Conservation (phyloP, 2,329 filamentous ascomycete species). For the Trichoderma koningiopsis region DNA sequence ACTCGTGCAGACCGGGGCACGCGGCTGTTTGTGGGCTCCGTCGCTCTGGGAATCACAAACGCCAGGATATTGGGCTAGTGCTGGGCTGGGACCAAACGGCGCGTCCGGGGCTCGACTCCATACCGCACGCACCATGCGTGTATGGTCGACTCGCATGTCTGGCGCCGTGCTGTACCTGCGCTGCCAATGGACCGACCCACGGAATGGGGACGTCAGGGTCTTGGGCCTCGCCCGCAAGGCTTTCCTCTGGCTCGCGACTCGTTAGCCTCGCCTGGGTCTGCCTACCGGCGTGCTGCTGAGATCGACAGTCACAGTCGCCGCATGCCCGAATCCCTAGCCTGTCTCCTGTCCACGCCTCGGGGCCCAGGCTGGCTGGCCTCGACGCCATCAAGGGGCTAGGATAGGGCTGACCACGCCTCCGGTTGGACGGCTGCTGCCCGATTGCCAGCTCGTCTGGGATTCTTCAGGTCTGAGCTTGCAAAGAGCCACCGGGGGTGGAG, state of each 20-base stretch:
- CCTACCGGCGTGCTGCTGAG: constrained; percentile 19
- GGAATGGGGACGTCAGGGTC: constrained; percentile 18
- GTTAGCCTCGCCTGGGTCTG: constrained; percentile 26
- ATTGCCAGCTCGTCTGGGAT: constrained; percentile 27
- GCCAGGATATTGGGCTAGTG: background rate
- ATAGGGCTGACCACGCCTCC: constrained; percentile 27
- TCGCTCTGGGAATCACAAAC: constrained; percentile 1
- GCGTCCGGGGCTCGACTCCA: constrained; percentile 1
- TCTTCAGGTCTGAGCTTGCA: constrained; percentile 32
- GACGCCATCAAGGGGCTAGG: constrained; percentile 24
- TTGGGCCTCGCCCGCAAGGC: constrained; percentile 11
- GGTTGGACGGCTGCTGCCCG: constrained; percentile 27
- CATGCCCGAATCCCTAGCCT: constrained; percentile 16
- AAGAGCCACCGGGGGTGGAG: constrained; percentile 27
- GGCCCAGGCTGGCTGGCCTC: constrained; percentile 25
- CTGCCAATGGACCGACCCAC: constrained; percentile 14
- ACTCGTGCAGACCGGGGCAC: background rate
- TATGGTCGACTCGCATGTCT: constrained; percentile 1
- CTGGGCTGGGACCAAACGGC: constrained; percentile 12
- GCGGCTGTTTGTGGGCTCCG: constrained; percentile 14
- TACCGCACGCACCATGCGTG: background rate
- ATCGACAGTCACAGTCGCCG: constrained; percentile 23
- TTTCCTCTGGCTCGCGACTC: constrained; percentile 23
- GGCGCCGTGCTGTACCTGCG: background rate
- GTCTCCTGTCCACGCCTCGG: constrained; percentile 9